Conservation (phyloP, 78 protist genomes). For the Tieghemostelium lacteum region DNA sequence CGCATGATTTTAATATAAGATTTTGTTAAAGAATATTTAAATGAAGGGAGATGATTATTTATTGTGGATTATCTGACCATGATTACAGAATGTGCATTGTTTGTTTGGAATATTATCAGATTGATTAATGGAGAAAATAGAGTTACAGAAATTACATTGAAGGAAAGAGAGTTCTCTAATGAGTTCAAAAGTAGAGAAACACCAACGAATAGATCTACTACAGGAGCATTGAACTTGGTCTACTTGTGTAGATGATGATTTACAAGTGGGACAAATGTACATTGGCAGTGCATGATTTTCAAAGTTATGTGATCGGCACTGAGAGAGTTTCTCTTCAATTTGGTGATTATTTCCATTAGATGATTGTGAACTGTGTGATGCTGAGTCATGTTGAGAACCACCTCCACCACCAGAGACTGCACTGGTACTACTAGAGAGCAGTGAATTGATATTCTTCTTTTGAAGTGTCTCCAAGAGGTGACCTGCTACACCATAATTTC, state of each 20-base stretch:
- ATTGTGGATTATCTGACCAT: slow-evolving; percentile 1
- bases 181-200: slow-evolving; percentile 25
- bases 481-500: slow-evolving; percentile 46
- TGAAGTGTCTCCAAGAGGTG: not conserved
- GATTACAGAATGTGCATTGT: slow-evolving; percentile 1
- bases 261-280: slow-evolving; percentile 61
- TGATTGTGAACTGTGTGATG: no score
- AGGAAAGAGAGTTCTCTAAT: slow-evolving; percentile 27
- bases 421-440: not conserved
- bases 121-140: slow-evolving; percentile 43
- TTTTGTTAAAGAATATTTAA: no score
- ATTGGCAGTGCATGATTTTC: slow-evolving; percentile 26
- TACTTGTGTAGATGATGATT: slow-evolving; percentile 8
- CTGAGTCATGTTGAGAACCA: no score
- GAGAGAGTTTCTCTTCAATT: not conserved
- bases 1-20: no score
- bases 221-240: slow-evolving; percentile 23
- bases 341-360: no score
- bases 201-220: slow-evolving; percentile 33
- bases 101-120: slow-evolving; percentile 9
- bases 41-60: no score
- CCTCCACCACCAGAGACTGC: not conserved
- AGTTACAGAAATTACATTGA: slow-evolving; percentile 44
- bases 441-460: not conserved
- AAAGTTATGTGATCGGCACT: slow-evolving; percentile 9